Conservation (phyloP, 2,329 filamentous ascomycete genomes). For the Zymoseptoria tritici region DNA sequence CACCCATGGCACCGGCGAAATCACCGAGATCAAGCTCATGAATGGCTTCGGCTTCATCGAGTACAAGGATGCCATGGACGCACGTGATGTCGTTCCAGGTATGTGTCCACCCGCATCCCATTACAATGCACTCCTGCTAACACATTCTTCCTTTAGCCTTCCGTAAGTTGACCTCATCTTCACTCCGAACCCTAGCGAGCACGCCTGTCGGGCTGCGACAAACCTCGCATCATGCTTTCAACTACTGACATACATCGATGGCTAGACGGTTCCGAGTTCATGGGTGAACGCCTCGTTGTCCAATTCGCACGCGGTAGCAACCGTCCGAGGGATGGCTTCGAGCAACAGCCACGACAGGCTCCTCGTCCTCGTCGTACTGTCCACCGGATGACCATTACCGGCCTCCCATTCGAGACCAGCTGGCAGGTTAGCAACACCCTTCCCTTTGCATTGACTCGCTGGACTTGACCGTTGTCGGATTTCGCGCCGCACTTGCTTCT, state of each 20-base stretch:
- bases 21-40: conserved; percentile 99
- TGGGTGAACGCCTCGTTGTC: conserved; percentile 94
- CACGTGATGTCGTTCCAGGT: conserved; percentile 97
- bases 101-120: conserved; percentile 23
- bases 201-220: conserved; percentile 10
- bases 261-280: conserved; percentile 91
- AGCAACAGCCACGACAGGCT: conserved; percentile 56
- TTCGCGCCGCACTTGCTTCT: neutral
- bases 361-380: conserved; percentile 87
- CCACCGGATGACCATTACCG: conserved; percentile 94
- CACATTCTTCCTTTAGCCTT: conserved; percentile 38
- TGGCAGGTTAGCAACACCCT: conserved; percentile 87
- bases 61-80: conserved; percentile 97
- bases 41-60: conserved; percentile 99
- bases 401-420: conserved; percentile 95
- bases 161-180: conserved; percentile 38
- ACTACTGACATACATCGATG: conserved; percentile 27
- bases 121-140: conserved; percentile 16
- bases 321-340: conserved; percentile 57
- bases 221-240: conserved; percentile 18
- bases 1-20: conserved; percentile 92
- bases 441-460: conserved; percentile 30
- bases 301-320: conserved; percentile 87
- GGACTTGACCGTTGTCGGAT: neutral
- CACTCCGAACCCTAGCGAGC: neutral